phyloP scores from a whole-genome alignment of 306 rosid genomes.

The Cucumis sativus region DNA sequence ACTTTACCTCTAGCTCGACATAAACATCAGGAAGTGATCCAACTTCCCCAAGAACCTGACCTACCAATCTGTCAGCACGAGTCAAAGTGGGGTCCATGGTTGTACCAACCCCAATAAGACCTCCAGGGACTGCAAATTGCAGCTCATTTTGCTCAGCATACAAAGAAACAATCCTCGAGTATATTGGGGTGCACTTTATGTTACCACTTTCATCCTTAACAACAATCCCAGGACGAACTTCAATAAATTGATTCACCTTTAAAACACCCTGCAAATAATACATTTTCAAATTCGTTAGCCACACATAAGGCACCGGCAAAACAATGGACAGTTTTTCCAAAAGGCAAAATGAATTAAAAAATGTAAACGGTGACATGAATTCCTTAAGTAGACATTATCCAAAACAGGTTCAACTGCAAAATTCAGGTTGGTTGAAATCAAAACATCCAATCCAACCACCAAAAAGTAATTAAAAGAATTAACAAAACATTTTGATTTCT shows the following conservation, averaged over 20 bases:
- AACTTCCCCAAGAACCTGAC: slow-evolving; percentile 96
- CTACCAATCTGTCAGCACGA: slow-evolving; percentile 94
- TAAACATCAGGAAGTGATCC: slow-evolving; percentile 88
- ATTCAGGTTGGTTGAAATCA: background rate
- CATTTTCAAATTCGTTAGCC: slow-evolving; percentile 8
- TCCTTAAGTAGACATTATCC: background rate
- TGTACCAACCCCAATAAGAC: slow-evolving; percentile 86
- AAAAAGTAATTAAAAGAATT: background rate
- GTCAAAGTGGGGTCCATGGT: slow-evolving; percentile 98
- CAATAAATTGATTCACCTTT: slow-evolving; percentile 83
- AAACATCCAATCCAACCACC: background rate
- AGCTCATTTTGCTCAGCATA: slow-evolving; percentile 89
- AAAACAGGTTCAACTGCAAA: slow-evolving; percentile 4
- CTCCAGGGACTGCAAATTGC: slow-evolving; percentile 95
- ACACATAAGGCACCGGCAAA: background rate
- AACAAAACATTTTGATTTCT: background rate
- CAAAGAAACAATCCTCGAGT: slow-evolving; percentile 86
- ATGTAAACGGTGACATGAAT: background rate
- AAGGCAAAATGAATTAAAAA: background rate
- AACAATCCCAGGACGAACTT: slow-evolving; percentile 98
- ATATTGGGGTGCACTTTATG: slow-evolving; percentile 82
- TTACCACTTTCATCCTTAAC: slow-evolving; percentile 87
- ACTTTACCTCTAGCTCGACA: slow-evolving; percentile 76
- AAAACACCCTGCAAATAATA: slow-evolving; percentile 64
- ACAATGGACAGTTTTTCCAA: background rate